A percentile compares a stretch with the other conserved stretches of the same genome.
Conservation (phyloP, 495 filamentous ascomycete genomes). For the Aspergillus hancockii region DNA sequence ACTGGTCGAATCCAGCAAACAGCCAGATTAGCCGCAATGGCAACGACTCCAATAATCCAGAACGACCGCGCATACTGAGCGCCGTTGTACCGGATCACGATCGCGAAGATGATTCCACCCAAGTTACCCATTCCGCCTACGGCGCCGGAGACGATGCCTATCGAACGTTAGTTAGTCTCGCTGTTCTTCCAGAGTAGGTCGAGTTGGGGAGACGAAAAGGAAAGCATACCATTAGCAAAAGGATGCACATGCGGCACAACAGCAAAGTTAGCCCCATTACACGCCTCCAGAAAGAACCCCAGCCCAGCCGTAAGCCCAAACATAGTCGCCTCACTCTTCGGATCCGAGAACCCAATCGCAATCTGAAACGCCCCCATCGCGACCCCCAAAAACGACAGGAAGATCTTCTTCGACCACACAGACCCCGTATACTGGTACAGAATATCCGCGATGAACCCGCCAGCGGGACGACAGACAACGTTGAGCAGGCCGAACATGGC, state of each 20-base stretch:
- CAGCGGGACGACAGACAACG: conserved; percentile 69
- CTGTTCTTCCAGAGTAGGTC: neutral
- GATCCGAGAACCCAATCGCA: conserved; percentile 67
- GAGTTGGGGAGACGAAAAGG: neutral
- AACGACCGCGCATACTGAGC: conserved; percentile 65
- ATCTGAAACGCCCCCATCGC: conserved; percentile 67
- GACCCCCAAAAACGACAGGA: conserved; percentile 63
- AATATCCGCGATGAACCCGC: conserved; percentile 73
- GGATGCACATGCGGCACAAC: conserved; percentile 85
- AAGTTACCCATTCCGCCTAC: conserved; percentile 82
- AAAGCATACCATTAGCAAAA: conserved; percentile 61
- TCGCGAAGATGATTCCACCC: conserved; percentile 81
- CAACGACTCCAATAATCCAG: conserved; percentile 83
- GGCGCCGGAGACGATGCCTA: conserved; percentile 71
- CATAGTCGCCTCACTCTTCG: conserved; percentile 62
- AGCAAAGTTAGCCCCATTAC: conserved; percentile 84
- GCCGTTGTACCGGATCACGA: conserved; percentile 79
- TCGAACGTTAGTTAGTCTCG: conserved; percentile 21
- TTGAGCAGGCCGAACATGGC: conserved; percentile 93
- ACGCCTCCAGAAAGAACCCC: conserved; percentile 80
- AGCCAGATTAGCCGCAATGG: conserved; percentile 63
- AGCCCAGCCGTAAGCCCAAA: conserved; percentile 73
- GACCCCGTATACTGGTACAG: conserved; percentile 62
- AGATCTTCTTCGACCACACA: conserved; percentile 76
- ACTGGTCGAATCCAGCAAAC: conserved; percentile 75